Evolutionary conservation across 2,329 filamentous ascomycete species (phyloP).

Genomic region (Rhinocladiella similis): DNA sequence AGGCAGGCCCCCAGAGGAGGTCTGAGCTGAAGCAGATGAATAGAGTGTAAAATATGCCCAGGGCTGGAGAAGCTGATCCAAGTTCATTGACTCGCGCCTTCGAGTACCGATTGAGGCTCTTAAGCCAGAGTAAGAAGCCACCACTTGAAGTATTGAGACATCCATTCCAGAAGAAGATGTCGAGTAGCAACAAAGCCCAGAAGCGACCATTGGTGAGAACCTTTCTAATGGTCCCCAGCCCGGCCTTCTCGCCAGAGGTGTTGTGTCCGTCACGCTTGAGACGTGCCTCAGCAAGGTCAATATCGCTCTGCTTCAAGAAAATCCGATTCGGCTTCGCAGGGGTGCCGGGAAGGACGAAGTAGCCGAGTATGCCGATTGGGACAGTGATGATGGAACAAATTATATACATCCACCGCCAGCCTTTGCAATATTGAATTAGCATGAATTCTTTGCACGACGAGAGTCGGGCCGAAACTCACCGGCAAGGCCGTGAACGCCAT

Average conservation of each 20-base stretch:
- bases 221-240: constrained; percentile 38
- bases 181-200: constrained; percentile 46
- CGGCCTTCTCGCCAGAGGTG: constrained; percentile 37
- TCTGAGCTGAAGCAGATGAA: constrained; percentile 19
- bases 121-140: constrained; percentile 45
- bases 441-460: no score
- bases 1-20: constrained; percentile 8
- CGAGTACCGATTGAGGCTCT: constrained; percentile 41
- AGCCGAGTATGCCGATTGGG: constrained; percentile 41
- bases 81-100: constrained; percentile 48
- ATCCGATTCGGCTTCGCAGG: constrained; percentile 44
- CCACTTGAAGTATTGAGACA: constrained; percentile 42
- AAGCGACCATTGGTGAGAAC: constrained; percentile 46
- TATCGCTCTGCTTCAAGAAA: constrained; percentile 38
- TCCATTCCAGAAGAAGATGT: constrained; percentile 41
- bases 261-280: constrained; percentile 39
- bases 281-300: constrained; percentile 24
- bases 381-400: constrained; percentile 58
- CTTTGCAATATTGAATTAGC: no score
- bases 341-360: constrained; percentile 45
- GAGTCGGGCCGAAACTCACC: constrained; percentile 30
- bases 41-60: constrained; percentile 40
- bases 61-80: constrained; percentile 45
- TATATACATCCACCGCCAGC: constrained; percentile 59
- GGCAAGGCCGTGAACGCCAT: constrained; percentile 49